Base-by-base conservation (phyloP, 164 flowering plant genomes). In the Brasenia schreberi region DNA sequence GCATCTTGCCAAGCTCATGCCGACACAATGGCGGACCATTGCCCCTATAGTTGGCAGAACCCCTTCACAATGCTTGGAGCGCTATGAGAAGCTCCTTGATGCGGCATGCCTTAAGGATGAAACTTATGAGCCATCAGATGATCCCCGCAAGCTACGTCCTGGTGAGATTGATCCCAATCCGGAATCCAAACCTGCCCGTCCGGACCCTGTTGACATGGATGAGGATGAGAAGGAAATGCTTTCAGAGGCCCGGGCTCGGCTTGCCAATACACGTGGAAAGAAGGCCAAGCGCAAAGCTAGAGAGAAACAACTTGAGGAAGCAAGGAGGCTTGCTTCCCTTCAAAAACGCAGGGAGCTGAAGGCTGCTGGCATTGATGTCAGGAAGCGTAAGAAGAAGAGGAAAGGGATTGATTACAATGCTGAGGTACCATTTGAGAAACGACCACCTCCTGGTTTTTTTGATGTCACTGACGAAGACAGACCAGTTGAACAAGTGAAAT, bases 221-320 rank as follows among this genome's bases (percentile, higher is more conserved):
- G 98, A 94, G 77, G 98, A 94, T 78, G 98, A 94, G 76, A 94
- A 91, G 75, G 97, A 94, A 77, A 94, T 94, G 98, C 95, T 94
- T 62, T 94, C 98, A 5, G 98, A 94, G 77, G 97, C 97, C 17
- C 83, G 97, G 19, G 98, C 98, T 67, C 75, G 98, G 62, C 74
- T 94, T 44, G 99, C 99, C 12, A 94, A 94, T 78, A 91, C 99
- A 0, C 82, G 92, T 69, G 99, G 99, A 4, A 94, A 94, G 76
- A 94, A 94, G 77, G 99, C 99, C 6, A 91, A 94, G 71, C 81
- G 99, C 72, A 94, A 94, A 77, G 99, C 99, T 17, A 77, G 99
- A 68, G 99, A 94, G 81, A 94, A 94, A 75, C 99, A 91, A 76
- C 96, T 94, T 67, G 96, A 94, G 74, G 99, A 94, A 77, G 99